Conservation (phyloP, 192 early-diverging fungal genomes). For the Rhizoclosmatium sp. region DNA sequence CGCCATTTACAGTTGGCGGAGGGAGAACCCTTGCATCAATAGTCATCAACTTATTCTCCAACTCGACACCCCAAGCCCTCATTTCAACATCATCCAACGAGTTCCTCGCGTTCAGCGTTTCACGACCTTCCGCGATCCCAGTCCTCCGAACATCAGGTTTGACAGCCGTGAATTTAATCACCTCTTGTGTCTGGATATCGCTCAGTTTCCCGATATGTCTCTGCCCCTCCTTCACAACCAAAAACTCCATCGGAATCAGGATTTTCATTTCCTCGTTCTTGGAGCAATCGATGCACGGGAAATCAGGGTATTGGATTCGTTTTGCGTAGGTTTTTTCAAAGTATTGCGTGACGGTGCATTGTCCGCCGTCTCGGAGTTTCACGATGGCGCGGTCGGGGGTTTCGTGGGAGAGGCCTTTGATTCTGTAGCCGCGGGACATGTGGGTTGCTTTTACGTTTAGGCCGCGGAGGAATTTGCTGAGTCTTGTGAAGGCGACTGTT, state of each 20-base stretch:
- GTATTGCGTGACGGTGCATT: constrained; percentile 48
- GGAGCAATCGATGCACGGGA: constrained; percentile 5
- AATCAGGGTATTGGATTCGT: constrained; percentile 5
- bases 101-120: neutral
- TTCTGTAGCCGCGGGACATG: neutral
- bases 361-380: neutral
- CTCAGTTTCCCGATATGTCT: constrained; percentile 36
- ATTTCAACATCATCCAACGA: constrained; percentile 10
- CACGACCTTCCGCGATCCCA: neutral
- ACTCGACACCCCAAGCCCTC: constrained; percentile 38
- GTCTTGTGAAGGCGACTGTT: neutral
- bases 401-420: neutral
- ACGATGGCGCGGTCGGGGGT: neutral
- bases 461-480: constrained; percentile 25
- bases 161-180: constrained; percentile 38
- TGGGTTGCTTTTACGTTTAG: neutral
- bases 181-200: constrained; percentile 33
- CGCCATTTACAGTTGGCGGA: constrained; percentile 23
- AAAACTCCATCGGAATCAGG: constrained; percentile 41
- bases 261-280: constrained; percentile 2
- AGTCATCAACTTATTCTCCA: constrained; percentile 42
- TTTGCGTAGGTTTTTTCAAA: constrained; percentile 16
- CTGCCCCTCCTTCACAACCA: constrained; percentile 20
- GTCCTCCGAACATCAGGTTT: constrained; percentile 12
- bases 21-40: constrained; percentile 43